phyloP scores from a whole-genome alignment of 768 basidiomycete genomes.

The Rhodocollybia butyracea region DNA sequence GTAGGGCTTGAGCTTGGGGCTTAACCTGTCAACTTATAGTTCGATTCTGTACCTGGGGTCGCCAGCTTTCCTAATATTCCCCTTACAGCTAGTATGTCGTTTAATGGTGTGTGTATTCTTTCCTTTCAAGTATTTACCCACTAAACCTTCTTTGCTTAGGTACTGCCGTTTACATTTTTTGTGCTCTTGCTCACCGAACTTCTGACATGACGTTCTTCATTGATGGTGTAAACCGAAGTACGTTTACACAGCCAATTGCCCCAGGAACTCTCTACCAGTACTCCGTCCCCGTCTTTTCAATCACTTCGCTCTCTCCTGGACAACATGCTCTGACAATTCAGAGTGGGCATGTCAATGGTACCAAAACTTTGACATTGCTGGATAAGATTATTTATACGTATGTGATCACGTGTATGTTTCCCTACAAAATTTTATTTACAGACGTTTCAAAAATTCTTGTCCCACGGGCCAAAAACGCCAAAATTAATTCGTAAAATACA shows the following conservation, averaged over 20 bases:
- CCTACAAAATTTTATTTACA: background rate
- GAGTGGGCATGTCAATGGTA: constrained; percentile 22
- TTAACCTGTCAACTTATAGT: too few relatives aligned
- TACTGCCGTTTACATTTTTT: constrained; percentile 42
- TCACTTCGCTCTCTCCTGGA: constrained; percentile 18
- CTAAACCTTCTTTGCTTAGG: constrained; percentile 20
- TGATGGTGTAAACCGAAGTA: constrained; percentile 27
- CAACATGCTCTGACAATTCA: constrained; percentile 25
- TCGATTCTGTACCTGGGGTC: too few relatives aligned
- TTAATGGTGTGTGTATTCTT: constrained; percentile 31
- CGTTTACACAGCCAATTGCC: constrained; percentile 16
- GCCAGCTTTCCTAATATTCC: constrained; percentile 17
- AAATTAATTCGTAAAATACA: too few relatives aligned
- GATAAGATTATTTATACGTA: constrained; percentile 28
- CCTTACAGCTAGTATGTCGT: constrained; percentile 26
- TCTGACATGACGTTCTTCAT: constrained; percentile 32
- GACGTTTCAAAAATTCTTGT: too few relatives aligned
- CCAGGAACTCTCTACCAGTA: constrained; percentile 21
- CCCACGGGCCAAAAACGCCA: too few relatives aligned
- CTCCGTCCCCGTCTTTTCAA: constrained; percentile 27
- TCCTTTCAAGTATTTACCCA: background rate
- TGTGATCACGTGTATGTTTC: constrained; percentile 4
- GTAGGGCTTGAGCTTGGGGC: background rate
- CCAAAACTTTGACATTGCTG: constrained; percentile 23
- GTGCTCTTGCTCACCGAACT: constrained; percentile 29